Evolutionary conservation across 1,139 yeast genomes (phyloP).

Genomic region (Ogataea hybrid): DNA sequence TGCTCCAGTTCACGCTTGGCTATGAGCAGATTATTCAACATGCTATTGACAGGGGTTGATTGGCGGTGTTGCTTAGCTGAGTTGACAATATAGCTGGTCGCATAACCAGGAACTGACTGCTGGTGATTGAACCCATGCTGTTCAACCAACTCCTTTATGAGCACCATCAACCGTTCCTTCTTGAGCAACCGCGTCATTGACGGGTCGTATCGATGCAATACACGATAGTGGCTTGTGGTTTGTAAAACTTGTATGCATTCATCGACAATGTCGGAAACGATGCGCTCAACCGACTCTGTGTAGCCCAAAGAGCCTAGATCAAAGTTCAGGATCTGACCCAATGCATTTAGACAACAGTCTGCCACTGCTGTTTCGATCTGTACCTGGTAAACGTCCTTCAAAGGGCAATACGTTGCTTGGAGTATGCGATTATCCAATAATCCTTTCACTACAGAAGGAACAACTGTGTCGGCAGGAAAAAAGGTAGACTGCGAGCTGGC

Average conservation of each 20-base stretch:
- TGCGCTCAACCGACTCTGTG: conserved; percentile 30
- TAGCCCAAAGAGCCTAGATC: conserved; percentile 41
- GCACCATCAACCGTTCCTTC: conserved; percentile 19
- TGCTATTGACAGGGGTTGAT: not conserved
- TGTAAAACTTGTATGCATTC: conserved; percentile 40
- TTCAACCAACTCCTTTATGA: conserved; percentile 11
- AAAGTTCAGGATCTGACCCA: conserved; percentile 44
- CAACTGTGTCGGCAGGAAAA: conserved; percentile 15
- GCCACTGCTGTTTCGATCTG: conserved; percentile 48
- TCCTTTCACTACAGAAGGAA: conserved; percentile 31
- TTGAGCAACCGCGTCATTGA: conserved; percentile 37
- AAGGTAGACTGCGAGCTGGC: conserved; percentile 8
- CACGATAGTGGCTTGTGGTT: conserved; percentile 9
- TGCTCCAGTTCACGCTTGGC: not conserved
- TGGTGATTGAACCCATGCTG: not conserved
- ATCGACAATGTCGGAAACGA: conserved; percentile 37
- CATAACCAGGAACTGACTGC: conserved; percentile 1
- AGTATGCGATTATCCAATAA: conserved; percentile 33
- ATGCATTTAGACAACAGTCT: conserved; percentile 49
- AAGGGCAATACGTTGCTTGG: conserved; percentile 35
- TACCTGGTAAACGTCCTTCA: conserved; percentile 35
- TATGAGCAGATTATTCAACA: not conserved
- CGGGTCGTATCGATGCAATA: conserved; percentile 28
- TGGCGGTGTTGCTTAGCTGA: not conserved
- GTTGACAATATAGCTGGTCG: conserved; percentile 1